Base-by-base conservation (phyloP, 2,329 filamentous ascomycete species). In the Catunica adiposa region DNA sequence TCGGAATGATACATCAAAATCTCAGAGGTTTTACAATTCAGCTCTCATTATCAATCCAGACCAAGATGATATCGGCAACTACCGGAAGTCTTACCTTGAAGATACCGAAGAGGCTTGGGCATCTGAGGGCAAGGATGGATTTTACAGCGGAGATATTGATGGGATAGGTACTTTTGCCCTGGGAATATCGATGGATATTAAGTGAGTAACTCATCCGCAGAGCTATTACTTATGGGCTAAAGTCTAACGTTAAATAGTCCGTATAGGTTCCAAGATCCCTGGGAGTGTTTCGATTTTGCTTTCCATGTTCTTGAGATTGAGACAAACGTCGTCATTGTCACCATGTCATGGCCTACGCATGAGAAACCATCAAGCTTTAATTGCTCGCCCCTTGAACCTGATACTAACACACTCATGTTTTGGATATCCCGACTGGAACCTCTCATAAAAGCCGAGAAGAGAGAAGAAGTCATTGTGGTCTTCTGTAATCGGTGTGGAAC, bases 301-400 rank as follows among this genome's bases (percentile, higher is more conserved):
- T 76, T 69, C 23, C 79, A 84, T 44, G 69, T 82, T 6, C 64
- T 87, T 0, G 67, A 78, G 1, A 66, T 69, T 0, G 62, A 72
- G 0, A 75, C 82, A 0, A 79, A 80, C 14, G 60, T 89, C 0
- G 79, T 86, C 1, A 77, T 89, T 31, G 61, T 90, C 0, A 79
- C 77, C 2, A 89, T 89, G 85, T 84, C 86, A 0, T 90, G 85
- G 85, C 71, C 85, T 29, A 87, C 84, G 1, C 70, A 65, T 56
- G 78, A 72, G 59, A 74, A 70, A 62, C 11, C 56, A 57, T 5
- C 79, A 70, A 63, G 78, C 63, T 57, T 71, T 60, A 20, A 69
- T 60, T n/a, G n/a, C n/a, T n/a, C n/a, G 59, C 77, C 77, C 0
- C 63, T 72, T 0, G 76, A 80, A 44, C 83, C 84, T 0, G 85